These are phyloP conservation scores for Mortierella sp. DNA, from an alignment of 371 early-diverging fungal species.

Conservation along the genomic window DNA sequence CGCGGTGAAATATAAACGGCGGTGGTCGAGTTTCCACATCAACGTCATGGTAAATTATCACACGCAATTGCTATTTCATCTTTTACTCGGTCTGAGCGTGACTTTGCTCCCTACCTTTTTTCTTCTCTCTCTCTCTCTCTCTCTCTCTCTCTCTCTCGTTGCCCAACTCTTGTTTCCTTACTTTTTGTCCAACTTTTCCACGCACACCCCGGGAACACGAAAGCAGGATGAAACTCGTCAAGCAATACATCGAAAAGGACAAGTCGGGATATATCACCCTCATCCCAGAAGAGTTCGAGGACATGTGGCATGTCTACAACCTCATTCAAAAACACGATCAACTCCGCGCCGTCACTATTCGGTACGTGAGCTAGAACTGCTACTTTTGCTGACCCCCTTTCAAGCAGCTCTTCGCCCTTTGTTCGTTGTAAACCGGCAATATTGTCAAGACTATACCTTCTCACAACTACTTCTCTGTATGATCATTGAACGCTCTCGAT, in stretches of 20 bases:
- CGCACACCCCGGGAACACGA: not conserved
- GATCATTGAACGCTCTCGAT: not conserved
- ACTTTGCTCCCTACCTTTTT: not conserved
- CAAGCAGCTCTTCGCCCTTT: not conserved
- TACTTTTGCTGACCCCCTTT: not conserved
- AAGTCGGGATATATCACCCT: constrained; percentile 75
- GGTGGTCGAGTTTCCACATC: no score
- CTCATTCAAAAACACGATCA: constrained; percentile 90
- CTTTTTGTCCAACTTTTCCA: not conserved
- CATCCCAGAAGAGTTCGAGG: constrained; percentile 93
- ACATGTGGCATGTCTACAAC: constrained; percentile 99
- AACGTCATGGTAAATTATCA: not conserved
- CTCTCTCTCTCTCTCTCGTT: not conserved
- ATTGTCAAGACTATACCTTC: constrained; percentile 13
- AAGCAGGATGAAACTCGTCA: constrained; percentile 66
- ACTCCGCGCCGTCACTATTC: constrained; percentile 88
- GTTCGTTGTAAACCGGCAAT: not conserved
- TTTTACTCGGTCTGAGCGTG: not conserved
- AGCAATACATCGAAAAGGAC: constrained; percentile 74
- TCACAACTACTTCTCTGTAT: not conserved
- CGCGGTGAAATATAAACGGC: not conserved
- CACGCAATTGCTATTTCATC: not conserved
- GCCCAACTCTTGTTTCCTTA: not conserved
- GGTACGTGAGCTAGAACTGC: constrained; percentile 64
- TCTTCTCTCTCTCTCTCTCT: not conserved